phyloP scores from a whole-genome alignment of 2,329 filamentous ascomycete genomes.

The Cladophialophora chaetospira region DNA sequence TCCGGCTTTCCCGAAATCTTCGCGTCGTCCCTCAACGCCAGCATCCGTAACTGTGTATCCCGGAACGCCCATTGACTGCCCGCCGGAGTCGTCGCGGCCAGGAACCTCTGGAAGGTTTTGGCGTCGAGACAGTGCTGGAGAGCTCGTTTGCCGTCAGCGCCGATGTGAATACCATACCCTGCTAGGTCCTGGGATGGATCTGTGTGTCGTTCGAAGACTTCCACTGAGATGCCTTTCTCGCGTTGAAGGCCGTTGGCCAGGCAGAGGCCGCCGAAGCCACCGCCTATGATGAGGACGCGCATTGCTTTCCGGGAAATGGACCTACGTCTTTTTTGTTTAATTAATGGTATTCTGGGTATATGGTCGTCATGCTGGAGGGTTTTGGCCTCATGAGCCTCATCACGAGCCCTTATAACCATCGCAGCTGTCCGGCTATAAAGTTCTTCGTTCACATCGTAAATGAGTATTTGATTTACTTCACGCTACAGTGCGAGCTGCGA shows the following conservation, averaged over 20 bases:
- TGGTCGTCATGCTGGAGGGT: too few relatives aligned
- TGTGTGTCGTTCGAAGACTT: slow-evolving; percentile 39
- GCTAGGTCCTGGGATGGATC: slow-evolving; percentile 35
- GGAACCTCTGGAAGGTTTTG: slow-evolving; percentile 29
- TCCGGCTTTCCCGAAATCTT: slow-evolving; percentile 11
- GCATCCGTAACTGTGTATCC: not conserved
- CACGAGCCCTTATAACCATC: too few relatives aligned
- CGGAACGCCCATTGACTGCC: slow-evolving; percentile 14
- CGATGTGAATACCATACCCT: slow-evolving; percentile 41
- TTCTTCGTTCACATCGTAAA: too few relatives aligned
- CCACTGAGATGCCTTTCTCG: slow-evolving; percentile 36
- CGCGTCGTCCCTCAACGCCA: slow-evolving; percentile 5
- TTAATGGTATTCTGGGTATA: too few relatives aligned
- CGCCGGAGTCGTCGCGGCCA: slow-evolving; percentile 13
- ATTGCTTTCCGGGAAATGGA: too few relatives aligned
- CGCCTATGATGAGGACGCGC: slow-evolving; percentile 38
- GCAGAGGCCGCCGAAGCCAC: slow-evolving; percentile 39
- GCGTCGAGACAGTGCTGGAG: slow-evolving; percentile 23
- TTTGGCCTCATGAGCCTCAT: too few relatives aligned
- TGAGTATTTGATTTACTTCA: too few relatives aligned
- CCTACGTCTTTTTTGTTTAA: too few relatives aligned
- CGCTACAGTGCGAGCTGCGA: too few relatives aligned
- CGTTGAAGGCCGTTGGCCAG: slow-evolving; percentile 41
- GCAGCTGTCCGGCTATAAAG: too few relatives aligned
- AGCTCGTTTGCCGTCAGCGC: slow-evolving; percentile 29